Percentiles rank a stretch among this genome's conserved stretches.
These are phyloP conservation scores for Aureobasidium sp. DNA, from an alignment of 2,329 filamentous ascomycete genomes.

Conservation along the genomic window DNA sequence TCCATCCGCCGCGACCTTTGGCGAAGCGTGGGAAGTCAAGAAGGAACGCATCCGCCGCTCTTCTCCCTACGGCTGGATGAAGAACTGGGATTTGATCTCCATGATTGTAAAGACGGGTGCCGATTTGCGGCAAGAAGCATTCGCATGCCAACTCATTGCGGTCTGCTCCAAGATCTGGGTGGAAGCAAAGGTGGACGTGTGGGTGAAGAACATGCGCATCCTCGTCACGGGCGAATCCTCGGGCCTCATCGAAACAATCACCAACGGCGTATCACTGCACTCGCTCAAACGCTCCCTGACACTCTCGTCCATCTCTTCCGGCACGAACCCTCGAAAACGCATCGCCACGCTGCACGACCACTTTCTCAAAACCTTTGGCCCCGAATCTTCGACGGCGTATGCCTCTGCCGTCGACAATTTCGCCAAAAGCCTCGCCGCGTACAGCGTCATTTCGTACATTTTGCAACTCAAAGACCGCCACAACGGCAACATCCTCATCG, in stretches of 20 bases:
- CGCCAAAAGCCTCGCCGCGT: constrained; percentile 73
- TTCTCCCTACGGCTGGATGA: constrained; percentile 82
- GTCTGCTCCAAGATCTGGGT: constrained; percentile 78
- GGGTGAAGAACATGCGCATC: constrained; percentile 84
- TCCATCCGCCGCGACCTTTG: constrained; percentile 77
- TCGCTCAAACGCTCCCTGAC: constrained; percentile 77
- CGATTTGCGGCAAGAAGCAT: constrained; percentile 76
- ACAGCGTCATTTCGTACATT: constrained; percentile 78
- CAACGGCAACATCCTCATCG: constrained; percentile 79
- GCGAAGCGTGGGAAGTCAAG: constrained; percentile 78
- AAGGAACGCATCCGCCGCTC: constrained; percentile 76
- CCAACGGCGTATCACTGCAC: constrained; percentile 80
- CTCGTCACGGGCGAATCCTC: constrained; percentile 79
- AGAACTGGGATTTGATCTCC: constrained; percentile 81
- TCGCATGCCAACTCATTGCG: constrained; percentile 76
- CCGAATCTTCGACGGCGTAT: constrained; percentile 63
- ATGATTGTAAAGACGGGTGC: constrained; percentile 84
- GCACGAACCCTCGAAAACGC: constrained; percentile 64
- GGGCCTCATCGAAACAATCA: constrained; percentile 80
- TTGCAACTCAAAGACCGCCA: constrained; percentile 80
- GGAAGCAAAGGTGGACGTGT: constrained; percentile 68
- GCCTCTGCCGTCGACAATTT: constrained; percentile 69
- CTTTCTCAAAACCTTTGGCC: constrained; percentile 71
- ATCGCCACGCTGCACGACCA: constrained; percentile 78
- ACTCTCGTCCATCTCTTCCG: constrained; percentile 64